Percentiles rank a stretch among this genome's conserved stretches.
These are phyloP conservation scores for Anacardium occidentale DNA, from an alignment of 345 rosid genomes.

Conservation along the genomic window DNA sequence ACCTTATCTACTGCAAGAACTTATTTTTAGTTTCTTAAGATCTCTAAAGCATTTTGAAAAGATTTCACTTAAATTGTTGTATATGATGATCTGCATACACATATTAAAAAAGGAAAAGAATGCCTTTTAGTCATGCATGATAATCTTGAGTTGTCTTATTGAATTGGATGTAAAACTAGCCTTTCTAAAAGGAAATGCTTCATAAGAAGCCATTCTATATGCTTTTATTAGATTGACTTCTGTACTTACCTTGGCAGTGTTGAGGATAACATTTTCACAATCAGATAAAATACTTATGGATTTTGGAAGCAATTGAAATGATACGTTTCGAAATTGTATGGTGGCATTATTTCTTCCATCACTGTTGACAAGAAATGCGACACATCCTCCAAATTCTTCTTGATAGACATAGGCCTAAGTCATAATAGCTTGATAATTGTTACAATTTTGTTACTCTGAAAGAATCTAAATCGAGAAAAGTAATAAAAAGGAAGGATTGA, in stretches of 20 bases:
- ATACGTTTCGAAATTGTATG: conserved; percentile 43
- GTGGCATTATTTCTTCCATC: conserved; percentile 28
- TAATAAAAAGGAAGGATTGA: not conserved
- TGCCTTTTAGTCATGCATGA: no score
- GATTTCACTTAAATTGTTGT: no score
- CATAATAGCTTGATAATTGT: not conserved
- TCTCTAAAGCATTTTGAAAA: no score
- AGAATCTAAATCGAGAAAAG: not conserved
- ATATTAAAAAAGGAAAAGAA: no score
- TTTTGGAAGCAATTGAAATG: conserved; percentile 52
- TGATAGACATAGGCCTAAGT: conserved; percentile 70
- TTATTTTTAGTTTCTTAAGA: no score
- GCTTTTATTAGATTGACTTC: not conserved
- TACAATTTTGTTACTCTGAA: not conserved
- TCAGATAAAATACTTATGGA: conserved; percentile 72
- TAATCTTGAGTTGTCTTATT: no score
- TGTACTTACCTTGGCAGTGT: conserved; percentile 65
- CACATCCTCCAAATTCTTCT: conserved; percentile 56
- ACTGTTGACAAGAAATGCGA: conserved; percentile 76
- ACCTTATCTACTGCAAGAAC: not conserved
- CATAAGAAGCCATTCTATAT: no score
- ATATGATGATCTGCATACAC: no score
- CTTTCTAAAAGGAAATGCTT: no score
- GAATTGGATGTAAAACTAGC: no score
- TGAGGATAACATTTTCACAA: conserved; percentile 54